Percentiles rank a stretch among this genome's conserved stretches.
Evolutionary conservation across 345 rosid genomes (phyloP).

Genomic region (Odontarrhena argentea): DNA sequence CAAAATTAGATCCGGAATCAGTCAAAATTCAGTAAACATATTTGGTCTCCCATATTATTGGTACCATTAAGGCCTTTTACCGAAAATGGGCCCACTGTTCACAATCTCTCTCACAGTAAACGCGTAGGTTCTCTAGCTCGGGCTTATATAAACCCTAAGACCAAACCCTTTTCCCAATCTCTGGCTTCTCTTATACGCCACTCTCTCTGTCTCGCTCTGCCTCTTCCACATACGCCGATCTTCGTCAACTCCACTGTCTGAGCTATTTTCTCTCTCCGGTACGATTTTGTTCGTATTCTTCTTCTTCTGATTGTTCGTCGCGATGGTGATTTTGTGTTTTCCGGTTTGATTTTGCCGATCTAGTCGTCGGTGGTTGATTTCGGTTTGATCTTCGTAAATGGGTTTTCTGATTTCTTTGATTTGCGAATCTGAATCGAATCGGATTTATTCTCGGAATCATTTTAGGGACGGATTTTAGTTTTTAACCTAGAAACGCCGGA

Average conservation of each 20-base stretch:
- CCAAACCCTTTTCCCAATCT: background rate
- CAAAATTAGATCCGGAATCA: too few species aligned
- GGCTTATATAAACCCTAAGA: conserved; percentile 12
- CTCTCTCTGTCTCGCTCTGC: conserved; percentile 23
- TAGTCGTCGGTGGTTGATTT: background rate
- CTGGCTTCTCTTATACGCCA: conserved; percentile 41
- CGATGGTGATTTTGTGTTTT: background rate
- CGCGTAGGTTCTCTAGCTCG: conserved; percentile 31
- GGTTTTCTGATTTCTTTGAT: background rate
- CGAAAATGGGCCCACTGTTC: conserved; percentile 20
- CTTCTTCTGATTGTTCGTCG: too few species aligned
- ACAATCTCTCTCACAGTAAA: background rate
- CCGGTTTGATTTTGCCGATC: background rate
- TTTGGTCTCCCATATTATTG: too few species aligned
- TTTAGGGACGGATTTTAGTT: background rate
- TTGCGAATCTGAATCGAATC: background rate
- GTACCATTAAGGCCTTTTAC: background rate
- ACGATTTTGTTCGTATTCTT: background rate
- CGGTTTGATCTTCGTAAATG: background rate
- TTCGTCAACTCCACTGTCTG: conserved; percentile 15
- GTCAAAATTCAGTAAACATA: too few species aligned
- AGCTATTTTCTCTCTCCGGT: conserved; percentile 12
- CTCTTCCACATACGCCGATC: conserved; percentile 29
- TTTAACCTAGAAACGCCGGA: background rate
- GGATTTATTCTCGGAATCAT: background rate